phyloP scores from a whole-genome alignment of 495 filamentous ascomycete genomes.

The Podospora comata region DNA sequence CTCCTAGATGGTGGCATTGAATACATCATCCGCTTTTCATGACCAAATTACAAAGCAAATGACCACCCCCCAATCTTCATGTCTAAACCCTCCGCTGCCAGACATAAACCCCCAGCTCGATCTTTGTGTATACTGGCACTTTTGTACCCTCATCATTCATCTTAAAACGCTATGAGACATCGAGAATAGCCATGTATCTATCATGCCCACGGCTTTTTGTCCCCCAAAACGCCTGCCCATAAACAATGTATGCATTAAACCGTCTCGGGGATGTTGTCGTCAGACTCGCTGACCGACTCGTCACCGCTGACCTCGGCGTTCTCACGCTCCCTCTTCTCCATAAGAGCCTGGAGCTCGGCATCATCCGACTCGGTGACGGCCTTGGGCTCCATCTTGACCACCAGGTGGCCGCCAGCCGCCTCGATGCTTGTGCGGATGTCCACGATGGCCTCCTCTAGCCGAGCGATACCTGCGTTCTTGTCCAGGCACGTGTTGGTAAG shows the following conservation, averaged over 20 bases:
- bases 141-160: slow-evolving; percentile 13
- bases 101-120: not conserved
- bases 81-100: not conserved
- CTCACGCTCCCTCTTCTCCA: slow-evolving; percentile 98
- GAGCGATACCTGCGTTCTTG: slow-evolving; percentile 78
- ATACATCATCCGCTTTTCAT: too few species aligned
- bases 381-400: slow-evolving; percentile 96
- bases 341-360: slow-evolving; percentile 90
- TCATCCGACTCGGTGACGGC: slow-evolving; percentile 98
- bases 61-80: too few species aligned
- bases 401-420: slow-evolving; percentile 68
- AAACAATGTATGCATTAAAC: slow-evolving; percentile 30
- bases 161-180: slow-evolving; percentile 13
- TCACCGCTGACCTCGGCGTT: slow-evolving; percentile 96
- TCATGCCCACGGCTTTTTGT: slow-evolving; percentile 19
- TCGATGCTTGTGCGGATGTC: slow-evolving; percentile 76
- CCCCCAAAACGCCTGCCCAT: not conserved
- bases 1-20: too few species aligned
- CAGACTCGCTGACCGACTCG: slow-evolving; percentile 88
- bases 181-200: slow-evolving; percentile 16
- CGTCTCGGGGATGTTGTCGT: slow-evolving; percentile 63
- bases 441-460: slow-evolving; percentile 81
- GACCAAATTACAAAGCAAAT: too few species aligned
- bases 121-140: not conserved
- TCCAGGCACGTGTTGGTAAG: slow-evolving; percentile 90